Conservation (phyloP, 257 asterid species). For the Linderniella brevidens region DNA sequence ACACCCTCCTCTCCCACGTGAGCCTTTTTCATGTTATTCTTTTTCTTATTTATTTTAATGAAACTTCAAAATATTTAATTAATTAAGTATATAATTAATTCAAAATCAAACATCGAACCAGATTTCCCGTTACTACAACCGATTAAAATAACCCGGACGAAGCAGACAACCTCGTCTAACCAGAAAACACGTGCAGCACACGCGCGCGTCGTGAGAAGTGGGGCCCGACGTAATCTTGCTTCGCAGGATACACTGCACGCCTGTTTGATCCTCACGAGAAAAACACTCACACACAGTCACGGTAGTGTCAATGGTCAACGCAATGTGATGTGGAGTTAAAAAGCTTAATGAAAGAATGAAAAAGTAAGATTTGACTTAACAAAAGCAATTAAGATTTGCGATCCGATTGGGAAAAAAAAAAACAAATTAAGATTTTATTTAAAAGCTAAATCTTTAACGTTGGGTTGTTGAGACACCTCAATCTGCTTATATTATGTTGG, state of each 20-base stretch:
- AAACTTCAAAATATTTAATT: too few relatives aligned
- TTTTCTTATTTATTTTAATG: too few relatives aligned
- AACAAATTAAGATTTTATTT: slow-evolving; percentile 15
- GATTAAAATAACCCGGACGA: too few relatives aligned
- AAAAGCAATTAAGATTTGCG: slow-evolving; percentile 11
- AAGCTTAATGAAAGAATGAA: slow-evolving; percentile 10
- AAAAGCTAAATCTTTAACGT: slow-evolving; percentile 1
- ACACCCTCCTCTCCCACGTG: slow-evolving; percentile 23
- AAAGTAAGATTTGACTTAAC: slow-evolving; percentile 26
- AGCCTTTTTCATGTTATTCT: background rate
- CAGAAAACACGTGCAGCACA: slow-evolving; percentile 31
- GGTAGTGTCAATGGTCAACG: slow-evolving; percentile 38
- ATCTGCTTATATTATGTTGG: too few relatives aligned
- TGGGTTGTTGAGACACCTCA: too few relatives aligned
- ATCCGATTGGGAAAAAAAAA: too few relatives aligned
- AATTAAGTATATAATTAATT: too few relatives aligned
- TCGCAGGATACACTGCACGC: slow-evolving; percentile 12
- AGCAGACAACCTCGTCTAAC: too few relatives aligned
- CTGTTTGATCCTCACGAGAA: slow-evolving; percentile 18
- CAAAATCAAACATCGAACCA: too few relatives aligned
- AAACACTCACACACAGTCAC: too few relatives aligned
- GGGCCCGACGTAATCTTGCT: slow-evolving; percentile 10
- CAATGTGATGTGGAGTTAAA: slow-evolving; percentile 22
- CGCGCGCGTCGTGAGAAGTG: slow-evolving; percentile 28
- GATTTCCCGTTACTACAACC: too few relatives aligned